Conservation (phyloP, 805 yeast genomes). For the Pichia cephalocereana region DNA sequence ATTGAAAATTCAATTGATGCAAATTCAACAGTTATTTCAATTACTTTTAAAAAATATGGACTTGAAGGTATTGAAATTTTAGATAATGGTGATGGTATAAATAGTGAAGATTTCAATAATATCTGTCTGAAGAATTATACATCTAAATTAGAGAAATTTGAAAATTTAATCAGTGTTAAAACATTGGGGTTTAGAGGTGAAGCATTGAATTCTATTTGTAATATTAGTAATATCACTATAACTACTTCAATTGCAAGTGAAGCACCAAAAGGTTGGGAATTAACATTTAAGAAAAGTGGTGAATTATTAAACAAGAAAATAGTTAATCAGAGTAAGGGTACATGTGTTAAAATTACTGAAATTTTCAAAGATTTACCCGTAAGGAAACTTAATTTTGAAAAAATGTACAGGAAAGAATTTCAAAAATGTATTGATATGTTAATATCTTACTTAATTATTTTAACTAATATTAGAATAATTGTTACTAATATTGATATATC, state of each 20-base stretch:
- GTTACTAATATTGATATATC: slow-evolving; percentile 43
- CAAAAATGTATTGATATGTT: slow-evolving; percentile 53
- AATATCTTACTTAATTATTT: slow-evolving; percentile 60
- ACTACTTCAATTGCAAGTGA: slow-evolving; percentile 38
- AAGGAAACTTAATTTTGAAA: slow-evolving; percentile 61
- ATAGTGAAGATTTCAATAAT: slow-evolving; percentile 37
- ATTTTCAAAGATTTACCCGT: slow-evolving; percentile 74
- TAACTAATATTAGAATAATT: slow-evolving; percentile 47
- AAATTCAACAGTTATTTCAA: slow-evolving; percentile 53
- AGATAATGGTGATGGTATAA: slow-evolving; percentile 65
- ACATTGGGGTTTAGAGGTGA: slow-evolving; percentile 79
- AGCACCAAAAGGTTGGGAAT: slow-evolving; percentile 48
- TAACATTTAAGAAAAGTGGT: slow-evolving; percentile 54
- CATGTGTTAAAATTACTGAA: slow-evolving; percentile 47
- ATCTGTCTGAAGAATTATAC: slow-evolving; percentile 60
- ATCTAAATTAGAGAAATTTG: slow-evolving; percentile 50
- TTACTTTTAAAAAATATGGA: slow-evolving; percentile 57
- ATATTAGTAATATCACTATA: slow-evolving; percentile 40
- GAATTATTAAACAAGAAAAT: slow-evolving; percentile 27
- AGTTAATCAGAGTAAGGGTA: slow-evolving; percentile 57
- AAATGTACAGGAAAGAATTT: slow-evolving; percentile 63
- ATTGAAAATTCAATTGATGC: slow-evolving; percentile 88
- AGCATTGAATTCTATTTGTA: slow-evolving; percentile 64
- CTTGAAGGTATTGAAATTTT: slow-evolving; percentile 55
- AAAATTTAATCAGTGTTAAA: slow-evolving; percentile 39